phyloP scores from a whole-genome alignment of 805 yeast genomes.

The Candida ponderosae region DNA sequence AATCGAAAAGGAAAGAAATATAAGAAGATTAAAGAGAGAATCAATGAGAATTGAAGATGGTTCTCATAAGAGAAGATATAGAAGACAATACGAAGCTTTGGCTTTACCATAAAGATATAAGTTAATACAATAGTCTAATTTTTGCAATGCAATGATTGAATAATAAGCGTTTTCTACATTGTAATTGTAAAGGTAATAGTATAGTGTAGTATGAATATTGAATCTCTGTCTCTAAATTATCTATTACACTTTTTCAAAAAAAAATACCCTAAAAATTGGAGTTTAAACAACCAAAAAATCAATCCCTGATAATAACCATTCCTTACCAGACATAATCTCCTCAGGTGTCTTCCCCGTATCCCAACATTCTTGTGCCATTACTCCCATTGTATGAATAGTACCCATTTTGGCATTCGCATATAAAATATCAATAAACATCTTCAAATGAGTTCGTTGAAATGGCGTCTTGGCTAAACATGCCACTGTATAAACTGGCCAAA shows the following conservation, averaged over 20 bases:
- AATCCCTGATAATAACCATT: constrained; percentile 43
- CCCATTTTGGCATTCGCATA: constrained; percentile 48
- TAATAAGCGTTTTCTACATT: no score
- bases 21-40: constrained; percentile 89
- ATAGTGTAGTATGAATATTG: no score
- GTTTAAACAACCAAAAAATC: constrained; percentile 32
- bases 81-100: constrained; percentile 45
- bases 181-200: no score
- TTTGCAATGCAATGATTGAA: no score
- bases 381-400: constrained; percentile 34
- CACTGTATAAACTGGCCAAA: constrained; percentile 50
- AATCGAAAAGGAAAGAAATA: constrained; percentile 86
- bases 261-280: neutral
- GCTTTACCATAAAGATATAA: constrained; percentile 10
- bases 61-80: constrained; percentile 27
- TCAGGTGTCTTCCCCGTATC: constrained; percentile 33
- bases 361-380: constrained; percentile 40
- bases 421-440: constrained; percentile 30
- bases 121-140: neutral
- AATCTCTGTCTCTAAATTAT: no score
- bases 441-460: constrained; percentile 23
- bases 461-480: constrained; percentile 34
- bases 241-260: no score
- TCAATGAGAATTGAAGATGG: constrained; percentile 65
- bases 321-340: constrained; percentile 31